A percentile compares a stretch with the other conserved stretches of the same genome.
phyloP scores from a whole-genome alignment of 805 yeast genomes.

The Kregervanrija delftensis region DNA sequence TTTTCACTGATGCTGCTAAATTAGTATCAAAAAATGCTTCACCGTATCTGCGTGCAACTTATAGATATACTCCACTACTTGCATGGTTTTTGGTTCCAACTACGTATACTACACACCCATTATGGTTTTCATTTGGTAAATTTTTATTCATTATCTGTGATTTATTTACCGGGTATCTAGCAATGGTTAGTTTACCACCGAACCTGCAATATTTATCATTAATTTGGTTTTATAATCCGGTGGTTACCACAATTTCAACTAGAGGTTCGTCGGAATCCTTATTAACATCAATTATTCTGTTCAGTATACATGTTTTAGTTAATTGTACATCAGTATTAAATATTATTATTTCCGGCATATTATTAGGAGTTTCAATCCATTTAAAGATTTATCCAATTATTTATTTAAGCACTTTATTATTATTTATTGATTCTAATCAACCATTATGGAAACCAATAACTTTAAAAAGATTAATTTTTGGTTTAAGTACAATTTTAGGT shows the following conservation, averaged over 20 bases:
- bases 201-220: conserved; percentile 12
- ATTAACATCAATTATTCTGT: conserved; percentile 68
- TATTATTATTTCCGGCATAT: conserved; percentile 32
- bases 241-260: conserved; percentile 89
- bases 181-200: conserved; percentile 24
- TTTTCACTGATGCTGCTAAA: conserved; percentile 86
- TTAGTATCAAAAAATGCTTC: conserved; percentile 52
- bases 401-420: conserved; percentile 66
- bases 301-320: conserved; percentile 43
- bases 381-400: conserved; percentile 90
- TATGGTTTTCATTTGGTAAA: conserved; percentile 69
- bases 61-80: conserved; percentile 85
- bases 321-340: conserved; percentile 15
- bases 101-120: conserved; percentile 16
- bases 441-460: conserved; percentile 37
- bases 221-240: conserved; percentile 87
- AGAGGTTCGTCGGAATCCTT: conserved; percentile 93
- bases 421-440: conserved; percentile 24
- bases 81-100: conserved; percentile 82
- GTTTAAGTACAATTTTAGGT: conserved; percentile 33
- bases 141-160: conserved; percentile 71
- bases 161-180: conserved; percentile 67
- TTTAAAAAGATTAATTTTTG: conserved; percentile 34
- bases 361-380: conserved; percentile 77
- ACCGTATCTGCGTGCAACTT: conserved; percentile 83